Base-by-base conservation (phyloP, 768 basidiomycete species). In the Tephrocybe sp. region DNA sequence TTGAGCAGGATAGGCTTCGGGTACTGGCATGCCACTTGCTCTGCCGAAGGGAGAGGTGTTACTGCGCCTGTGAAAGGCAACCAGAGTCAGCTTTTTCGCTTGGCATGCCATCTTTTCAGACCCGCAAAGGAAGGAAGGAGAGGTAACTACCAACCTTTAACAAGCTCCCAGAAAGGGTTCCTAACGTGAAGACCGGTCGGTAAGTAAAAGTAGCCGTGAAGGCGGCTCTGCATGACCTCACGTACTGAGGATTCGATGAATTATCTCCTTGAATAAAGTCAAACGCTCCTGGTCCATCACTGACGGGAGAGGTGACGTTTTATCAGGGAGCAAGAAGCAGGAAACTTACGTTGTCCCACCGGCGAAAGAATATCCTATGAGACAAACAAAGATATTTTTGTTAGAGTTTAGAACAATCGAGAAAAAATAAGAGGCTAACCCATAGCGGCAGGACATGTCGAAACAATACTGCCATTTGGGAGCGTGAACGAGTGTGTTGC, bases 1-100 rank as follows among this genome's bases (percentile, higher is more conserved):
- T 92, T 85, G 23, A 91, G 72, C 17, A 92, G 66, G 59, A 92
- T 87, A 6, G 89, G 89, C 65, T 90, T 92, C 17, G 89, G 87
- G 56, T 69, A 65, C 22, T 92, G 89, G 65, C 89, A 91, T 13
- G 79, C 80, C 43, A 76, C 67, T 60, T 92, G 86, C 31, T 77
- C 75, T 41, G 75, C 67, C 30, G 77, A 73, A 0, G 89, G 87
- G 4, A 62, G n/a, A 38, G 88, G 85, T 3, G 87, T 90, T 48
- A 90, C 62, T 6, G 74, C 78, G 62, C 79, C 81, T 82, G 52
- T 33, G 53, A 45, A 45, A 40, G 31, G 41, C n/a, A 32, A 50
- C 12, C 39, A 30, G 33, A 33, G 26, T 51, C 48, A 30, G 44
- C 36, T 41, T 26, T 12, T 30, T 11, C 34, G n/a, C 23, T 47